A percentile compares a stretch with the other conserved stretches of the same genome.
phyloP scores from a whole-genome alignment of 139 green algal genomes.

The Raphidocelis subcapitata region DNA sequence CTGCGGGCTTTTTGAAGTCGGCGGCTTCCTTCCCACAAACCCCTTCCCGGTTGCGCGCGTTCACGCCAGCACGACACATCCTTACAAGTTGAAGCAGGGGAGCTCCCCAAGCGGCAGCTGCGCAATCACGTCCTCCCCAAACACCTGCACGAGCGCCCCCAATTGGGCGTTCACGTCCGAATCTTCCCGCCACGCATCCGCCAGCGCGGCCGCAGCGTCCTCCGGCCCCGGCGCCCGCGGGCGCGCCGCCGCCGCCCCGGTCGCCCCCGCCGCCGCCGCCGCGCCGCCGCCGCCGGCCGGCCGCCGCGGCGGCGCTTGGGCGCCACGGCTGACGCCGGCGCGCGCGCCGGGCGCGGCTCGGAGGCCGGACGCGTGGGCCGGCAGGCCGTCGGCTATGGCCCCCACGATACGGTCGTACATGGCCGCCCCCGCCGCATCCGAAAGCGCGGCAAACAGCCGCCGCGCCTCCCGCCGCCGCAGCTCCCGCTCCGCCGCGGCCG shows the following conservation, averaged over 20 bases:
- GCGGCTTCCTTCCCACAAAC: no score
- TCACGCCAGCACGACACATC: no score
- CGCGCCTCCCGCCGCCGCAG: constrained; percentile 39
- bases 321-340: background rate
- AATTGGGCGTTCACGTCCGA: constrained; percentile 32
- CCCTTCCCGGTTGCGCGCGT: no score
- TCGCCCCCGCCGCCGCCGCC: background rate
- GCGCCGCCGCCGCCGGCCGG: background rate
- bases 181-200: constrained; percentile 44
- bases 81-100: constrained; percentile 14
- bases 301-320: background rate
- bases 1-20: no score
- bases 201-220: constrained; percentile 24
- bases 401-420: constrained; percentile 41
- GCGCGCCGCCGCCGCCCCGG: background rate
- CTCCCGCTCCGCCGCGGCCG: background rate
- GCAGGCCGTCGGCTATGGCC: constrained; percentile 10
- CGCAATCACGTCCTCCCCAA: constrained; percentile 41
- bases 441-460: constrained; percentile 43
- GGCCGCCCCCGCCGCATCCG: constrained; percentile 28
- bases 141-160: constrained; percentile 33
- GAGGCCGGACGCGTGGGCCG: constrained; percentile 28
- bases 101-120: constrained; percentile 31
- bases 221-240: background rate
- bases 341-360: background rate